A percentile compares a stretch with the other conserved stretches of the same genome.
Evolutionary conservation across 2,329 filamentous ascomycete species (phyloP).

Genomic region (Colletotrichum scovillei): DNA sequence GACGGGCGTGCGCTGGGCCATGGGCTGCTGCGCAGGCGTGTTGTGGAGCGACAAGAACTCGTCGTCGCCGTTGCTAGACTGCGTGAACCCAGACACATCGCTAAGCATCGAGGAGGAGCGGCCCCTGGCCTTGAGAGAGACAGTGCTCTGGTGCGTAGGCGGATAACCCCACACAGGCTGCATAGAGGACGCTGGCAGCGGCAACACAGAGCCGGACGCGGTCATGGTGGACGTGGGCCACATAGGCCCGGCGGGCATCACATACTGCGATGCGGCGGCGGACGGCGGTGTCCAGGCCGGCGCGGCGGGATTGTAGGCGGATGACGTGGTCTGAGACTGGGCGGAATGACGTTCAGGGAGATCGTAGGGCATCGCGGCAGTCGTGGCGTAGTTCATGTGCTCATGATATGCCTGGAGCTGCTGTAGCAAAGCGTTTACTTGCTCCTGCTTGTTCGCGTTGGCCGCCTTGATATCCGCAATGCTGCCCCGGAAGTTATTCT

Average conservation of each 20-base stretch:
- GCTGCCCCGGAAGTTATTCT: constrained; percentile 55
- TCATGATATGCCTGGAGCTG: constrained; percentile 47
- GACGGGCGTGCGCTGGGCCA: constrained; percentile 37
- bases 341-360: constrained; percentile 34
- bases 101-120: constrained; percentile 76
- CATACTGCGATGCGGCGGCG: constrained; percentile 48
- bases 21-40: constrained; percentile 37
- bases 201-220: constrained; percentile 41
- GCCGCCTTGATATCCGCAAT: constrained; percentile 49
- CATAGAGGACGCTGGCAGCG: constrained; percentile 44
- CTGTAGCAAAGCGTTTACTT: constrained; percentile 51
- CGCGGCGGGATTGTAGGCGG: constrained; percentile 38
- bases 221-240: constrained; percentile 49
- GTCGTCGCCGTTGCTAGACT: constrained; percentile 67
- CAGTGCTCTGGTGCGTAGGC: constrained; percentile 41
- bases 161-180: constrained; percentile 33
- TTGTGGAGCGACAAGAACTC: constrained; percentile 41
- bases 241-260: constrained; percentile 41
- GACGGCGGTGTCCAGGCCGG: constrained; percentile 49
- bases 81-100: constrained; percentile 74
- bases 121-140: constrained; percentile 58
- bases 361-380: constrained; percentile 47
- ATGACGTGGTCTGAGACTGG: constrained; percentile 37
- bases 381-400: constrained; percentile 46
- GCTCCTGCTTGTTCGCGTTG: constrained; percentile 53